Evolutionary conservation across 352 stramenopile genomes (phyloP), one percentile per base, ranked within the genome.

Genomic region (Phytophthora pseudosyringae): DNA sequence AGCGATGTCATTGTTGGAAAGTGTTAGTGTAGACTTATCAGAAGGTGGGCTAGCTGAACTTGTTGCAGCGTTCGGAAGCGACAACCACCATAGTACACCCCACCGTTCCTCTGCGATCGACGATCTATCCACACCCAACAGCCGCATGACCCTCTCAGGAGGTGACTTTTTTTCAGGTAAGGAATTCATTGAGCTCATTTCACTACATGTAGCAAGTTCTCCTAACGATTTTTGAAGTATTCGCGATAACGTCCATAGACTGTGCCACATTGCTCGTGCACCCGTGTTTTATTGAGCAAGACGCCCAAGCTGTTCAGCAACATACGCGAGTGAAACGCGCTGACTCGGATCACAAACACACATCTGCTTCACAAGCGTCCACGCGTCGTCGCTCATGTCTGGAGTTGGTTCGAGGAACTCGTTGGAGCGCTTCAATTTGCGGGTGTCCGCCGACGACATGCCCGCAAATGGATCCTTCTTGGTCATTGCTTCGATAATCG

Each of bases 21-120:
- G 51, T 5, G 78, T 36, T 10, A 33, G 31, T 12, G 49, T 53
- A 0, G 56, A 48, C 25, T 68, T 48, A 84, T 72, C 3, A 91
- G 48, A 1, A 76, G 59, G 13, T 51, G 40, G 1, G 66, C 52
- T 13, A 90, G 59, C 26, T 87, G 76, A 0, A 58, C 25, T 48
- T 82, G 64, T 60, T 90, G 79, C 5, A 79, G 62, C 1, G 47
- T 31, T 5, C 81, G 79, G 53, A 90, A 82, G 31, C 75, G 68
- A 47, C 29, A 32, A 56, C 48, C 16, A 88, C 50, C 38, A 82
- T 54, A 5, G 74, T 45, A 15, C 69, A 40, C n/a, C n/a, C n/a
- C n/a, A n/a, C 10, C 88, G 58, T 25, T 86, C 75, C 6, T 77
- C 70, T 11, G 33, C 68, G 31, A 71, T 68, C n/a, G 71, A 57